These are phyloP conservation scores for Tuber magnatum DNA, from an alignment of 495 filamentous ascomycete genomes.

Conservation along the genomic window DNA sequence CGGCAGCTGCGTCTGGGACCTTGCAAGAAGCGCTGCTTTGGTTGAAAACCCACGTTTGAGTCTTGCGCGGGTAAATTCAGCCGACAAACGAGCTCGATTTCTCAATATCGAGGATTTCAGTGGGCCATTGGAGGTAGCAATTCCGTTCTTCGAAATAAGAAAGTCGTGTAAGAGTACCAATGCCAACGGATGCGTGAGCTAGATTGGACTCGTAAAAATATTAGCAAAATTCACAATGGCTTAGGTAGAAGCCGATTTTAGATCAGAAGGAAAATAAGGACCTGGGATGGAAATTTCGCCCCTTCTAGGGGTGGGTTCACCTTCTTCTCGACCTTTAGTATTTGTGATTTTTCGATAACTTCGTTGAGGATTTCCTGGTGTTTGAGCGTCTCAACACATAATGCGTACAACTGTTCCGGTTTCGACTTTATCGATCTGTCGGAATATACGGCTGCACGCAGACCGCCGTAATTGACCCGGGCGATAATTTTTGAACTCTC, in stretches of 20 bases:
- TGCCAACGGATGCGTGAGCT: conserved; percentile 75
- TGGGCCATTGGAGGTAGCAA: conserved; percentile 70
- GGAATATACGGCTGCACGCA: conserved; percentile 33
- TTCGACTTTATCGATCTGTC: conserved; percentile 44
- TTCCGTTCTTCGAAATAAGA: conserved; percentile 68
- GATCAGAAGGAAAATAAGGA: background rate
- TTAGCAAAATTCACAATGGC: background rate
- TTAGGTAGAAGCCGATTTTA: background rate
- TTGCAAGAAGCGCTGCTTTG: conserved; percentile 54
- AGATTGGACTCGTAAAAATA: conserved; percentile 16
- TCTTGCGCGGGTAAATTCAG: conserved; percentile 73
- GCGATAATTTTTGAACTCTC: conserved; percentile 72
- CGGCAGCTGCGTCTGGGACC: conserved; percentile 19
- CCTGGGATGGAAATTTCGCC: conserved; percentile 2
- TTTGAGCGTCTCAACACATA: conserved; percentile 78
- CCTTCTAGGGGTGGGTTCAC: conserved; percentile 45
- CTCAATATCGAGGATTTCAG: conserved; percentile 64
- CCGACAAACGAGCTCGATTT: conserved; percentile 70
- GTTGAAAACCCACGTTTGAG: conserved; percentile 61
- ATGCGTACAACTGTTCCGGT: conserved; percentile 75
- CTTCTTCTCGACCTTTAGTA: conserved; percentile 72
- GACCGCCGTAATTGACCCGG: conserved; percentile 50
- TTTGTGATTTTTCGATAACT: conserved; percentile 66
- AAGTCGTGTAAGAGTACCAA: conserved; percentile 82
- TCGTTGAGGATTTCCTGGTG: conserved; percentile 80